Percentiles rank a stretch among this genome's conserved stretches.
phyloP scores from a whole-genome alignment of 2,329 filamentous ascomycete genomes.

The Emericellopsis atlantica region DNA sequence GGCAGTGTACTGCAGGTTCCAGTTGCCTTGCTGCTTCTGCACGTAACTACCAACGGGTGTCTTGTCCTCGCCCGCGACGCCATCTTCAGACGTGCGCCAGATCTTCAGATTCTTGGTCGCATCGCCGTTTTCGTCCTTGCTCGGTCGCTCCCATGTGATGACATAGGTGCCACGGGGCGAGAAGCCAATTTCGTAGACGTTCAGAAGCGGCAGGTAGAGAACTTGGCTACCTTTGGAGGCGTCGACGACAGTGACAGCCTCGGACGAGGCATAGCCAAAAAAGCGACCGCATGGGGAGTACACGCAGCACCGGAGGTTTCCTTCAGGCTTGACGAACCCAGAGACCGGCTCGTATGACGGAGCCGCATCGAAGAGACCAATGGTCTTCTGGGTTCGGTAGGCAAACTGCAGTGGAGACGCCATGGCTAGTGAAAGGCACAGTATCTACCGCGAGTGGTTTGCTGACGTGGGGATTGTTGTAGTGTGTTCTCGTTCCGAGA shows the following conservation, averaged over 20 bases:
- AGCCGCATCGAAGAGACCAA: conserved; percentile 85
- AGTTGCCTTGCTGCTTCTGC: conserved; percentile 88
- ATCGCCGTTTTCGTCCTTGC: conserved; percentile 87
- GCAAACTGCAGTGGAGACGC: conserved; percentile 87
- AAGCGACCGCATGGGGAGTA: conserved; percentile 95
- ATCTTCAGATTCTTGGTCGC: conserved; percentile 95
- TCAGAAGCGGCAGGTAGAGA: conserved; percentile 62
- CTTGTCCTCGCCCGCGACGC: conserved; percentile 48
- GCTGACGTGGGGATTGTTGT: background rate
- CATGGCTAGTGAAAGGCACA: conserved; percentile 93
- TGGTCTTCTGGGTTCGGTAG: conserved; percentile 92
- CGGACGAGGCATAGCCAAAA: conserved; percentile 86
- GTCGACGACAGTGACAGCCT: conserved; percentile 77
- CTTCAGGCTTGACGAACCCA: conserved; percentile 79
- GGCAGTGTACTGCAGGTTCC: conserved; percentile 93
- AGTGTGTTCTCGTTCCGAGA: background rate
- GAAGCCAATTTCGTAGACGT: conserved; percentile 91
- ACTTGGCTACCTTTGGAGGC: conserved; percentile 63
- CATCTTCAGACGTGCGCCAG: conserved; percentile 72
- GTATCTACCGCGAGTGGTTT: conserved; percentile 12
- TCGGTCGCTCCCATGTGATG: conserved; percentile 91
- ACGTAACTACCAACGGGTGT: conserved; percentile 79
- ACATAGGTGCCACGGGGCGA: conserved; percentile 85
- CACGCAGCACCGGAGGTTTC: conserved; percentile 84
- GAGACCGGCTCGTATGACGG: conserved; percentile 77